Base-by-base conservation (phyloP, 352 stramenopile species). In the Phytophthora melonis region DNA sequence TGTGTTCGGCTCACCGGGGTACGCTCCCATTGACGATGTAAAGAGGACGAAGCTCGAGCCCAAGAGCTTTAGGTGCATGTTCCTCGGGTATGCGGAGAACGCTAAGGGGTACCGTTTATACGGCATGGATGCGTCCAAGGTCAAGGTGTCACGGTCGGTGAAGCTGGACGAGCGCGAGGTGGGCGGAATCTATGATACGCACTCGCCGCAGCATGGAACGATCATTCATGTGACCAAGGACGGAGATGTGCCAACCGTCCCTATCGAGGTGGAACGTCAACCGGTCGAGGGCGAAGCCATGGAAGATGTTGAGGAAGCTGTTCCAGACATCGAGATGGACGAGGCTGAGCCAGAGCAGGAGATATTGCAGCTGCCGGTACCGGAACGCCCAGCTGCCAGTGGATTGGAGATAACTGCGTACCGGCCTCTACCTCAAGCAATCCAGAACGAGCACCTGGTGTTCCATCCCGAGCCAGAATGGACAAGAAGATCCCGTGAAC, bases 301-400 rank as follows among this genome's bases (percentile, higher is more conserved):
- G 45, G 45, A 61, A 14, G 47, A 5, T 3, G 57, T 55, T 18
- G 65, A 65, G n/a, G 25, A 71, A 41, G 32, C 50, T 9, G 25
- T 16, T 54, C n/a, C 30, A 47, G 64, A 65, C 16, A 32, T 65
- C 1, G 49, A 58, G 3, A 71, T 66, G 56, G 34, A 66, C n/a
- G 25, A 61, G 2, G 36, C 25, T 25, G 30, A 34, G n/a, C 55
- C 25, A 9, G 45, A 60, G 5, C 43, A 56, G 43, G 54, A 63
- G 25, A 39, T 39, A 52, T 21, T 55, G 21, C 41, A 43, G 16
- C 6, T 63, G 10, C 63, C 13, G 5, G 23, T 32, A 4, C 16
- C 53, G 18, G 36, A 56, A 41, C 30, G 30, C 14, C 6, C 25
- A 5, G 14, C 1, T 1, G 43, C n/a, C n/a, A 39, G 39, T 50